phyloP scores from a whole-genome alignment of 2,329 filamentous ascomycete genomes.

The Aspergillus floridensis region DNA sequence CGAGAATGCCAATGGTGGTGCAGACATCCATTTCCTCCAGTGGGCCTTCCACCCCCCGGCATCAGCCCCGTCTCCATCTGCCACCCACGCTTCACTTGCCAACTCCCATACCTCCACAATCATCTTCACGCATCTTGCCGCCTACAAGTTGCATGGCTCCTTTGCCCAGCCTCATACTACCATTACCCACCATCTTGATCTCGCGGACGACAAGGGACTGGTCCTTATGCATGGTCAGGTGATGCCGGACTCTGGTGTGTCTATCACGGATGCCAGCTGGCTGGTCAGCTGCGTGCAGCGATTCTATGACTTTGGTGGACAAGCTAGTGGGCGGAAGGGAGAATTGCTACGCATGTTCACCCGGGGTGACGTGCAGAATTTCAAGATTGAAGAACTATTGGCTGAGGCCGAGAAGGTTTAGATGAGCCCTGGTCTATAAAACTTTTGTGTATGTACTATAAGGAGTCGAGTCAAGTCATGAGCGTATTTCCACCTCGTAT shows the following conservation, averaged over 20 bases:
- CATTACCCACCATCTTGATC: constrained; percentile 84
- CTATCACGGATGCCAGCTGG: constrained; percentile 80
- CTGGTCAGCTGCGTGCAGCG: constrained; percentile 89
- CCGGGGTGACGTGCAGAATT: constrained; percentile 67
- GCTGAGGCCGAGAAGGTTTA: constrained; percentile 83
- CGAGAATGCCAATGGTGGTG: constrained; percentile 50
- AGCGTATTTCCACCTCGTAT: background rate
- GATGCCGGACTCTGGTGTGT: constrained; percentile 71
- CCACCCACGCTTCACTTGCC: constrained; percentile 35
- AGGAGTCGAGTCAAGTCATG: background rate
- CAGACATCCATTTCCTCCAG: constrained; percentile 94
- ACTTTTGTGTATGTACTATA: background rate
- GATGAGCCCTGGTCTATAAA: background rate
- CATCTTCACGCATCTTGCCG: constrained; percentile 89
- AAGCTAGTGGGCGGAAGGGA: constrained; percentile 59
- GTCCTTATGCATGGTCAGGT: constrained; percentile 85
- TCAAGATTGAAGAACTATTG: constrained; percentile 79
- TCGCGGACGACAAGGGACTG: constrained; percentile 69
- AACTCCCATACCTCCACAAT: constrained; percentile 66
- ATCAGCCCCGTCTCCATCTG: constrained; percentile 22
- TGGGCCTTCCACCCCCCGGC: constrained; percentile 80
- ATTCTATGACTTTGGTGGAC: constrained; percentile 71
- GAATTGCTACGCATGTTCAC: constrained; percentile 79
- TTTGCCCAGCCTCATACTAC: constrained; percentile 91
- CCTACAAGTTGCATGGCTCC: constrained; percentile 87